A percentile compares a stretch with the other conserved stretches of the same genome.
Evolutionary conservation across 306 rosid species (phyloP).

Genomic region (Prunus davidiana): DNA sequence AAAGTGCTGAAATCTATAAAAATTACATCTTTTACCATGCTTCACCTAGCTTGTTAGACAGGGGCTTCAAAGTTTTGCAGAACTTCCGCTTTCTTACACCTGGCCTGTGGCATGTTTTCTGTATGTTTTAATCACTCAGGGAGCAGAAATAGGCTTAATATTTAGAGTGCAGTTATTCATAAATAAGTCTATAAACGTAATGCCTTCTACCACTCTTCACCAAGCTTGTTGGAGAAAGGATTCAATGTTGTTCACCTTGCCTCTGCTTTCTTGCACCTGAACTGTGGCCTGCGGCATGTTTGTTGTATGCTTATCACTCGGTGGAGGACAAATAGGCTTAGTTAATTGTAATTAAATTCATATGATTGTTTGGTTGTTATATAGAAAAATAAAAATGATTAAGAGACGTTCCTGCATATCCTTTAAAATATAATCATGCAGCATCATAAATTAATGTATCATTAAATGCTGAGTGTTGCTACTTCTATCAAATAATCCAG

Average conservation of each 20-base stretch:
- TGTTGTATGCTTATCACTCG: not conserved
- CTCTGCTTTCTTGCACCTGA: not conserved
- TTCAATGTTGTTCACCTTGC: not conserved
- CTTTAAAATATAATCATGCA: not conserved
- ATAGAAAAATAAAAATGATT: not conserved
- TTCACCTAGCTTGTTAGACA: not conserved
- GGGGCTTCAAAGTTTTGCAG: not conserved
- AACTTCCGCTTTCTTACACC: not conserved
- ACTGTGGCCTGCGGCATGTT: not conserved
- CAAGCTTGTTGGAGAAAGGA: not conserved
- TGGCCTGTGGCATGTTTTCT: not conserved
- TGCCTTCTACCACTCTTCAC: not conserved
- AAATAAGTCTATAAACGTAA: not conserved
- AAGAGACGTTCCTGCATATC: not conserved
- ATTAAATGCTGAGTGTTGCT: not conserved
- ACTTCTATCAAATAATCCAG: not conserved
- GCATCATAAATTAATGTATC: not conserved
- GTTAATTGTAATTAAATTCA: not conserved
- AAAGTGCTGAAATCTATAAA: slow-evolving; percentile 2
- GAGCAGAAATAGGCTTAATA: not conserved
- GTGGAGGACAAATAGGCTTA: not conserved
- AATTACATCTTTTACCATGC: not conserved
- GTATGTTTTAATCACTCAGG: not conserved
- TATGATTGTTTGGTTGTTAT: not conserved
- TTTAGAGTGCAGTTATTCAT: no score